Evolutionary conservation across 2,329 filamentous ascomycete species (phyloP).

Genomic region (Boeremia exigua): DNA sequence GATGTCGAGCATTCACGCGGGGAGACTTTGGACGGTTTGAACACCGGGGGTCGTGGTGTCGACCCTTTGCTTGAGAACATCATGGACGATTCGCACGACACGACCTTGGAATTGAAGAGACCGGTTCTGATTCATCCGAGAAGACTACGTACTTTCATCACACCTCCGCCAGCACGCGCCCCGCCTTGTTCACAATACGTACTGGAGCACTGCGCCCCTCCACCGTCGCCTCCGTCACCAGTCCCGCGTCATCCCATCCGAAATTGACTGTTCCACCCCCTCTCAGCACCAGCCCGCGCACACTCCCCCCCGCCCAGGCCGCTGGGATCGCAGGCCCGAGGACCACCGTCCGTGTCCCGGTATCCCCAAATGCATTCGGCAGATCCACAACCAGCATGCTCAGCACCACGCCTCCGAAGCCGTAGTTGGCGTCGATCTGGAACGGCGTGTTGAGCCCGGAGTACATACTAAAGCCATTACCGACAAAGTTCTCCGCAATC

Average conservation of each 20-base stretch:
- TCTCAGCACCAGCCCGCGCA: slow-evolving; percentile 53
- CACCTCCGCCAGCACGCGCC: neutral
- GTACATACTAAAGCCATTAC: slow-evolving; percentile 62
- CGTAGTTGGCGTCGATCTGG: slow-evolving; percentile 67
- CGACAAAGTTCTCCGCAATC: slow-evolving; percentile 58
- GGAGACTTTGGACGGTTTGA: too few relatives aligned
- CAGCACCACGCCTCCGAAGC: slow-evolving; percentile 61
- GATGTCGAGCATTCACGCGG: too few relatives aligned
- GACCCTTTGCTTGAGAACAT: too few relatives aligned
- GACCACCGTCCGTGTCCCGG: slow-evolving; percentile 45
- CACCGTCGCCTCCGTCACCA: slow-evolving; percentile 34
- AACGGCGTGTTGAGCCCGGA: slow-evolving; percentile 55
- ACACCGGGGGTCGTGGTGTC: too few relatives aligned
- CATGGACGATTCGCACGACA: too few relatives aligned
- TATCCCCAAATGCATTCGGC: slow-evolving; percentile 32
- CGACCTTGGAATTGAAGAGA: too few relatives aligned
- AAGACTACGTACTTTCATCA: neutral
- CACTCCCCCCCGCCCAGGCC: slow-evolving; percentile 54
- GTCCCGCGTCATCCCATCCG: slow-evolving; percentile 50
- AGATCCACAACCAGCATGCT: slow-evolving; percentile 61
- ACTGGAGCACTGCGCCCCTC: neutral
- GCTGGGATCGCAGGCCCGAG: slow-evolving; percentile 58
- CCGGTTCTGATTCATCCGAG: too few relatives aligned
- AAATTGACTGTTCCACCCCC: slow-evolving; percentile 56
- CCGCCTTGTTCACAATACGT: slow-evolving; percentile 23